Evolutionary conservation across 768 basidiomycete species (phyloP).

Genomic region (Hericium rajendrae): DNA sequence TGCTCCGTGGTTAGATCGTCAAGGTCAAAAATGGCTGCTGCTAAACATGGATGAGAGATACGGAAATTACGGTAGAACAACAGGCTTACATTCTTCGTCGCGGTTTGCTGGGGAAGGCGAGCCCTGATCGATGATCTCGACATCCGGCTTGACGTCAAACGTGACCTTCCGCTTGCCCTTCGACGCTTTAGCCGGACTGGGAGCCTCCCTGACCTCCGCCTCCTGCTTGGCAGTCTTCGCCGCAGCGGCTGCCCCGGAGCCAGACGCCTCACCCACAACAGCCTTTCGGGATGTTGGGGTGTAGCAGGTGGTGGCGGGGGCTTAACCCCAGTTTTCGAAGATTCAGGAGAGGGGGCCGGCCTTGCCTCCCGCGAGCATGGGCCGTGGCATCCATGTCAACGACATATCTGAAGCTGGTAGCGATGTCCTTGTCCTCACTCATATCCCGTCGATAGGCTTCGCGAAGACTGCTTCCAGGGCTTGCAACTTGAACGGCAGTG

Average conservation of each 20-base stretch:
- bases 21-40: slow-evolving; percentile 57
- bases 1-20: slow-evolving; percentile 42
- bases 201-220: background rate
- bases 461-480: slow-evolving; percentile 14
- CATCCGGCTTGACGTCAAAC: slow-evolving; percentile 57
- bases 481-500: background rate
- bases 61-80: background rate
- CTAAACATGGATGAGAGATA: slow-evolving; percentile 1
- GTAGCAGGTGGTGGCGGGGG: background rate
- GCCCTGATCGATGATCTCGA: slow-evolving; percentile 27
- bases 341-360: background rate
- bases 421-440: slow-evolving; percentile 35
- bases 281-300: background rate
- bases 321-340: background rate
- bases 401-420: slow-evolving; percentile 39
- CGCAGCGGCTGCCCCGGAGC: background rate
- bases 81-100: slow-evolving; percentile 29
- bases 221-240: background rate
- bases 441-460: slow-evolving; percentile 38
- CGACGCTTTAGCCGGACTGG: slow-evolving; percentile 12
- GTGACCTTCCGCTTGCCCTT: slow-evolving; percentile 63
- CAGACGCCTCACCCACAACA: background rate
- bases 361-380: slow-evolving; percentile 5
- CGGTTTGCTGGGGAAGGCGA: slow-evolving; percentile 8
- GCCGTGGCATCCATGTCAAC: slow-evolving; percentile 32